These are phyloP conservation scores for Quercus lobata DNA, from an alignment of 331 rosid genomes.

Conservation along the genomic window DNA sequence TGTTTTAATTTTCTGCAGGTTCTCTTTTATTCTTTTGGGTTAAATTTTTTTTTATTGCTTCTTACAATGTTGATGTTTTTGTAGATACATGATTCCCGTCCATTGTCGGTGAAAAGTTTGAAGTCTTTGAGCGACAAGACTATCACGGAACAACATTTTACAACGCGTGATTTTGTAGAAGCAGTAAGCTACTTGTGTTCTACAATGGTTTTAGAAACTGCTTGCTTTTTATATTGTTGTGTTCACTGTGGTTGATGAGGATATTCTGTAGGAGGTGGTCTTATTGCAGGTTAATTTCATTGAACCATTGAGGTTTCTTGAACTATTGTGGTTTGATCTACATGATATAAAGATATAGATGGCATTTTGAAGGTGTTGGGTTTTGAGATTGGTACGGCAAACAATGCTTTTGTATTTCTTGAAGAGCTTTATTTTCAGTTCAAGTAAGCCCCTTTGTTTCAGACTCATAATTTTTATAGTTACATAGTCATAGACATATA, in stretches of 20 bases:
- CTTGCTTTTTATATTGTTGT: not conserved
- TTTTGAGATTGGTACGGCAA: slow-evolving; percentile 75
- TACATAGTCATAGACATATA: not conserved
- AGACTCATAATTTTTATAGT: not conserved
- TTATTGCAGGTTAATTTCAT: slow-evolving; percentile 63
- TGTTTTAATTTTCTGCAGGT: not conserved
- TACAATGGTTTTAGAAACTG: slow-evolving; percentile 3
- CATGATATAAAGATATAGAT: not conserved
- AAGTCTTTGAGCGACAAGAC: slow-evolving; percentile 60
- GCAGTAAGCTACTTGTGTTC: slow-evolving; percentile 44
- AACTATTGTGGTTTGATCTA: slow-evolving; percentile 11
- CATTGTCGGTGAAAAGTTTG: slow-evolving; percentile 43
- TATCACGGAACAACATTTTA: slow-evolving; percentile 75
- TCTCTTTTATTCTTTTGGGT: not conserved
- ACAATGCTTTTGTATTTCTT: slow-evolving; percentile 55
- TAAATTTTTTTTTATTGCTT: not conserved
- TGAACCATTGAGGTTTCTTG: slow-evolving; percentile 14
- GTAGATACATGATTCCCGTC: slow-evolving; percentile 60
- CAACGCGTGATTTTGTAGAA: slow-evolving; percentile 60
- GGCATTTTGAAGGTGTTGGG: slow-evolving; percentile 52
- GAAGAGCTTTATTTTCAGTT: slow-evolving; percentile 68
- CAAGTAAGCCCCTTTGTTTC: slow-evolving; percentile 39
- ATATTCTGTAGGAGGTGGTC: slow-evolving; percentile 61
- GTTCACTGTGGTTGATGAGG: slow-evolving; percentile 6
- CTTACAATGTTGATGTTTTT: not conserved